phyloP scores from a whole-genome alignment of 2,329 filamentous ascomycete genomes.

The Calonectria honghensis region DNA sequence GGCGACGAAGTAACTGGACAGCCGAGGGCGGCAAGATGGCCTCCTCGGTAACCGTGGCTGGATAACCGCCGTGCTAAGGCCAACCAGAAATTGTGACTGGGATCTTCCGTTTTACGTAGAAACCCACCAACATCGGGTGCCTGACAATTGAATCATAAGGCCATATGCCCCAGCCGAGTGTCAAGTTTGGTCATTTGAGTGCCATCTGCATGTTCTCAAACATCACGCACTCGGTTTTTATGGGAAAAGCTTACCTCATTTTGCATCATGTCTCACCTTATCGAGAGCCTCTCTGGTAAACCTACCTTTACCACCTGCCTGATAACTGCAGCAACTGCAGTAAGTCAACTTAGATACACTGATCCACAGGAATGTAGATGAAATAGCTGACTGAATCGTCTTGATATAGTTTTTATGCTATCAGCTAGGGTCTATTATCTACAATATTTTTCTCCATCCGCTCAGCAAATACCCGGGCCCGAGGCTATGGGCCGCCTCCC shows the following conservation, averaged over 20 bases:
- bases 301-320: background rate
- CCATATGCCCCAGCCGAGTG: background rate
- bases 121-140: background rate
- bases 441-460: slow-evolving; percentile 31
- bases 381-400: background rate
- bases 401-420: background rate
- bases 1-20: background rate
- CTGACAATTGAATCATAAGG: background rate
- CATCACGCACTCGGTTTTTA: background rate
- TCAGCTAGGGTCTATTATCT: background rate
- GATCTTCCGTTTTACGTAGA: background rate
- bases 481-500: slow-evolving; percentile 15
- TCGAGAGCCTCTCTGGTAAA: background rate
- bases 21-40: background rate
- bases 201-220: no score
- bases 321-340: background rate
- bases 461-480: slow-evolving; percentile 31
- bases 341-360: background rate
- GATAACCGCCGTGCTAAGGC: background rate
- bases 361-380: background rate
- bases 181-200: background rate
- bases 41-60: background rate
- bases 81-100: background rate
- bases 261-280: background rate
- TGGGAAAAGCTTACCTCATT: no score